Conservation (phyloP, 768 basidiomycete species). For the Pulveroboletus frians region DNA sequence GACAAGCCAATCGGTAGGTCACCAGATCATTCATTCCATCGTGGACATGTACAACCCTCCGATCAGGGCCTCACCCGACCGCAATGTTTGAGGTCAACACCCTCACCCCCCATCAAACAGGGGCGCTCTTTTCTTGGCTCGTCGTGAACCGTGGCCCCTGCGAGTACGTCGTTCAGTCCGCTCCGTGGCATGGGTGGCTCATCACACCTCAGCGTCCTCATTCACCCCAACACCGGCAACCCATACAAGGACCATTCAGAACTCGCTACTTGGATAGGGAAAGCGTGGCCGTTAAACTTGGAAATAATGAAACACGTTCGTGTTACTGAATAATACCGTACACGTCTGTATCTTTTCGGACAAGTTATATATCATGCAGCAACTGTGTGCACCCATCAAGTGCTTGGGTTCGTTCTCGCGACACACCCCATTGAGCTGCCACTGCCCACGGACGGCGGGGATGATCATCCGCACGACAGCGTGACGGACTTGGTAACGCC, state of each 20-base stretch:
- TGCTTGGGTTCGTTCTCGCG: too few relatives aligned
- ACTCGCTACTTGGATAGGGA: constrained; percentile 62
- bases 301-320: constrained; percentile 33
- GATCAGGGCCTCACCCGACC: constrained; percentile 58
- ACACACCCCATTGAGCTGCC: too few relatives aligned
- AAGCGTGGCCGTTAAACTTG: constrained; percentile 48
- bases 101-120: constrained; percentile 62
- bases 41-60: not conserved
- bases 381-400: too few relatives aligned
- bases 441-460: too few relatives aligned
- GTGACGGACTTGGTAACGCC: not conserved
- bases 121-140: constrained; percentile 64
- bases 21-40: not conserved
- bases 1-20: constrained; percentile 55
- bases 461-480: not conserved
- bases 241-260: constrained; percentile 57
- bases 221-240: constrained; percentile 68
- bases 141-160: constrained; percentile 63
- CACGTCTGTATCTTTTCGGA: not conserved
- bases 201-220: constrained; percentile 44
- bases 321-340: not conserved
- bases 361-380: too few relatives aligned
- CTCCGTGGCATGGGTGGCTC: not conserved
- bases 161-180: constrained; percentile 47
- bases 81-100: constrained; percentile 72